A percentile compares a stretch with the other conserved stretches of the same genome.
Conservation (phyloP, 768 basidiomycete species). For the Mycena indigotica region DNA sequence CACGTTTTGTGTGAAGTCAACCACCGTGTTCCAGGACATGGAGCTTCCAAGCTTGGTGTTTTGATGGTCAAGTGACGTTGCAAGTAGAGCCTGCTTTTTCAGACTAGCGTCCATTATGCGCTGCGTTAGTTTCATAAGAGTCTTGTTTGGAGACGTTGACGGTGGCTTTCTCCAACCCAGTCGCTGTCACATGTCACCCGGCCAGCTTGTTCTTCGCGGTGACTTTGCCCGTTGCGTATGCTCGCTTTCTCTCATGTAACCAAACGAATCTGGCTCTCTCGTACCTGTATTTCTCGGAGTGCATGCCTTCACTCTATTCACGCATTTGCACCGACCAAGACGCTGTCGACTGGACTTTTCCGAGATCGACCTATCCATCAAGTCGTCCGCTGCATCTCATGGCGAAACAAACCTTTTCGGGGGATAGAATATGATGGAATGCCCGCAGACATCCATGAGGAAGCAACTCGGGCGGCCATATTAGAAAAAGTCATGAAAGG, state of each 20-base stretch:
- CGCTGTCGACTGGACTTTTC: background rate
- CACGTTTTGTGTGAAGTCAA: slow-evolving; percentile 36
- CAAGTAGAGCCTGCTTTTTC: slow-evolving; percentile 9
- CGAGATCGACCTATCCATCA: too few species aligned
- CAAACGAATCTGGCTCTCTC: background rate
- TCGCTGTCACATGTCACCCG: slow-evolving; percentile 3
- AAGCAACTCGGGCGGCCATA: slow-evolving; percentile 69
- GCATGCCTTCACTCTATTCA: background rate
- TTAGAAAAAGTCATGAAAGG: slow-evolving; percentile 86
- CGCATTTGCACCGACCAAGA: background rate
- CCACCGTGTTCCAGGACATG: slow-evolving; percentile 32
- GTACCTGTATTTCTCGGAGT: background rate
- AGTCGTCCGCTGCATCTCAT: slow-evolving; percentile 30
- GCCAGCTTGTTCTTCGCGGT: slow-evolving; percentile 21
- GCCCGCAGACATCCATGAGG: slow-evolving; percentile 56
- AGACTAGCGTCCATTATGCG: background rate
- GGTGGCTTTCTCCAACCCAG: background rate
- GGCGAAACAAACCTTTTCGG: slow-evolving; percentile 37
- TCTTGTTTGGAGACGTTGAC: background rate
- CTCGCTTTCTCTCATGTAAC: slow-evolving; percentile 12
- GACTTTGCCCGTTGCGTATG: slow-evolving; percentile 15
- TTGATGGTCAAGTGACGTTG: slow-evolving; percentile 35
- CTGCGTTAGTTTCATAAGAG: background rate
- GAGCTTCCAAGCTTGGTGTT: slow-evolving; percentile 24
- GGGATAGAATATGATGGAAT: slow-evolving; percentile 32